Evolutionary conservation across 441 rosid species (phyloP), one percentile per base, ranked within the genome.

Genomic region (Populus hybrid): DNA sequence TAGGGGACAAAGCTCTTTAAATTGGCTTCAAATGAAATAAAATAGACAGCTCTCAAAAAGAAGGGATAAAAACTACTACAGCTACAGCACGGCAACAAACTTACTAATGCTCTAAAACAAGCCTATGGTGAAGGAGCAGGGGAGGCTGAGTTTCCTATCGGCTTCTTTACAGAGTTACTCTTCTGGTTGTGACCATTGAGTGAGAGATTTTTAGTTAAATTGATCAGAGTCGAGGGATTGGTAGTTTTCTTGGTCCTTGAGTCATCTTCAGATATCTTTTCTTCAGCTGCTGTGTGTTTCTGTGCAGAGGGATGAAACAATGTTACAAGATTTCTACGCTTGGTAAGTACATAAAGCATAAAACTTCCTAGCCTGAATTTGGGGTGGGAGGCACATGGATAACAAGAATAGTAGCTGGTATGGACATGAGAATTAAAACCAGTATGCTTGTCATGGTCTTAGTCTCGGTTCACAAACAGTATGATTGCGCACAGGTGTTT

Each of bases 191-290:
- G 77, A 78, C 82, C 76, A 63, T 76, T 81, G 34, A 91, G 84
- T 53, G 87, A 84, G 77, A 91, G 92, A 73, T 88, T 88, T 80
- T 80, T 85, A 9, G 93, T 87, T 42, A 74, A 86, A 76, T 81
- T 80, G 75, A 87, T 72, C n/a, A 91, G 83, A 75, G 92, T 82
- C 7, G 81, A n/a, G 19, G 81, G 70, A 72, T 74, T 71, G n/a
- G 65, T 63, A 34, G 30, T 70, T 69, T 71, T 73, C 71, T 63
- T 77, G 23, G 65, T 65, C 78, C 79, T 73, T n/a, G 72, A 12
- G 34, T 78, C 79, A 38, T 77, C 81, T 69, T 71, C 87, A 7
- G 11, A 23, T 67, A 74, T 79, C 81, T 72, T 68, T n/a, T 79
- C 85, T 0, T 57, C 74, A 7, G 53, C 61, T 68, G 64, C 79